Conservation (phyloP, 306 rosid species). For the Rubus idaeus region DNA sequence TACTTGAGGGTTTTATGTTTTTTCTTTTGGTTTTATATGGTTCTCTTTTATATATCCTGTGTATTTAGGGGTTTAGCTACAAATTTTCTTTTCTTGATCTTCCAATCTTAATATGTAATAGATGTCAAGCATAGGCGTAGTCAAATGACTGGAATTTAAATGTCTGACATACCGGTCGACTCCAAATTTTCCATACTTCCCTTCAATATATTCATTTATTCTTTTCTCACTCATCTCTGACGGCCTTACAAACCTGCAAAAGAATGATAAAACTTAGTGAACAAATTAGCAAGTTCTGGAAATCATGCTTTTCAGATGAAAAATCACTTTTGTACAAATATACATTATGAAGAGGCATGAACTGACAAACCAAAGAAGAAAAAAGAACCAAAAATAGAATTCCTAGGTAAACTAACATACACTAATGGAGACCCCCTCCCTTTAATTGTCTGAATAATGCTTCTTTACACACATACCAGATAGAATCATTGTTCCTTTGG, state of each 20-base stretch:
- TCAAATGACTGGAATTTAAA: neutral
- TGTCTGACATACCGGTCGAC: slow-evolving; percentile 67
- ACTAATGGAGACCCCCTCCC: neutral
- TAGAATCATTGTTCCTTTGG: neutral
- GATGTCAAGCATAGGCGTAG: slow-evolving; percentile 17
- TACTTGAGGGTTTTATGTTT: neutral
- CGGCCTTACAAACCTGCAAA: slow-evolving; percentile 87
- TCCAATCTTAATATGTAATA: slow-evolving; percentile 21
- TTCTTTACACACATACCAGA: neutral
- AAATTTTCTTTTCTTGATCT: neutral
- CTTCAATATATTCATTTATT: slow-evolving; percentile 79
- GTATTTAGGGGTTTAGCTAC: neutral
- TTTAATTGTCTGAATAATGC: neutral
- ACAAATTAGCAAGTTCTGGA: neutral
- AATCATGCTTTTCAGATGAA: neutral
- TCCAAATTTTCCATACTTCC: slow-evolving; percentile 91
- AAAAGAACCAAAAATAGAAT: neutral
- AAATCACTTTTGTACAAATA: neutral
- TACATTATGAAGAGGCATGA: neutral
- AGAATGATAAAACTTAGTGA: slow-evolving; percentile 11
- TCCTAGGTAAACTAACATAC: neutral
- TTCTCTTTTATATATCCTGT: neutral
- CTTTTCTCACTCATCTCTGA: slow-evolving; percentile 62
- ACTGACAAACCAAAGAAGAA: neutral
- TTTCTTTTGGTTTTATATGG: neutral